These are phyloP conservation scores for Candida hungchunana DNA, from an alignment of 805 yeast genomes.

Conservation along the genomic window DNA sequence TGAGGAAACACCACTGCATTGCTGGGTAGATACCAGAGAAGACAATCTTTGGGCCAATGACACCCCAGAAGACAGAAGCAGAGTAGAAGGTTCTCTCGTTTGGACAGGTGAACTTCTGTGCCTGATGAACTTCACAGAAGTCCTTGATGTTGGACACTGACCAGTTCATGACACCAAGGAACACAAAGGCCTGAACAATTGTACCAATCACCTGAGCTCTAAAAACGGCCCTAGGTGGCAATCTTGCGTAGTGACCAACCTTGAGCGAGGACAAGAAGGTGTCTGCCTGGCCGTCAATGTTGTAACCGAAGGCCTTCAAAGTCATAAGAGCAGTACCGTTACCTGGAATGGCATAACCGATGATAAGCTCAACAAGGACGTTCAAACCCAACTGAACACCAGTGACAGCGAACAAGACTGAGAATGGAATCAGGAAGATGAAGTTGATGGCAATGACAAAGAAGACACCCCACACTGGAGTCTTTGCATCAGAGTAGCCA, in stretches of 20 bases:
- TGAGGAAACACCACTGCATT: constrained; percentile 59
- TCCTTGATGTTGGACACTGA: constrained; percentile 30
- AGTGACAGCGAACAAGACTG: constrained; percentile 43
- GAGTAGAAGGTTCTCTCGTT: constrained; percentile 38
- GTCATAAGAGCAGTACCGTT: constrained; percentile 51
- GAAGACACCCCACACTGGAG: constrained; percentile 60
- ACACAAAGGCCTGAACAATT: constrained; percentile 26
- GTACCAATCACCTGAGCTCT: constrained; percentile 38
- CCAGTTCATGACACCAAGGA: constrained; percentile 34
- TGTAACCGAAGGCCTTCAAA: constrained; percentile 49
- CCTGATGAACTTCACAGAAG: constrained; percentile 33
- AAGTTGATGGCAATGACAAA: constrained; percentile 47
- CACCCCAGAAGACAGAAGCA: constrained; percentile 45
- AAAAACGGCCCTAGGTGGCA: constrained; percentile 57
- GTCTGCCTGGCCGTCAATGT: constrained; percentile 62
- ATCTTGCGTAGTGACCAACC: constrained; percentile 46
- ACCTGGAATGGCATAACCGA: constrained; percentile 48
- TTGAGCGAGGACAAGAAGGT: constrained; percentile 45
- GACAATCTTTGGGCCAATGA: constrained; percentile 53
- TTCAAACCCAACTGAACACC: constrained; percentile 45
- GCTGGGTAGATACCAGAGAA: constrained; percentile 57
- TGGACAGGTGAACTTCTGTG: constrained; percentile 38
- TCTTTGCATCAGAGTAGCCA: constrained; percentile 40
- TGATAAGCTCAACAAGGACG: constrained; percentile 51
- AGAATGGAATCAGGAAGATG: constrained; percentile 47